Base-by-base conservation (phyloP, 441 rosid genomes). In the Adansonia rubrostipa region DNA sequence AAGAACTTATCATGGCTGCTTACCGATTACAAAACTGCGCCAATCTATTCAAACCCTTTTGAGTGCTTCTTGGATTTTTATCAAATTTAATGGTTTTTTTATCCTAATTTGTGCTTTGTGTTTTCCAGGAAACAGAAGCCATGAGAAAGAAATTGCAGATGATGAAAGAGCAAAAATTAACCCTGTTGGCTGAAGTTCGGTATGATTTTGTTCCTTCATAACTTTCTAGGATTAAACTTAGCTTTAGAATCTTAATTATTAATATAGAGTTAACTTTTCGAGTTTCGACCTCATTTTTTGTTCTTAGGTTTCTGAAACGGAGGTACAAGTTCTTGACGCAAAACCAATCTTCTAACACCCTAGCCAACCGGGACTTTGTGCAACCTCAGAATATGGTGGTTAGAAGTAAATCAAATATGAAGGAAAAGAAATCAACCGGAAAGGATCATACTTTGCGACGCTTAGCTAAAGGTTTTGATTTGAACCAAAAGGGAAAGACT, bases 141-240 rank as follows among this genome's bases (percentile, higher is more conserved):
- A 87, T 72, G 80, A 85, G 67, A 81, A 87, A 76, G 83, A 86
- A 83, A 69, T 63, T 92, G 85, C 88, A 86, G 84, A 86, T 83
- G 87, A 77, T 91, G 86, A 92, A 85, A 81, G 87, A 86, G 80
- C 87, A 78, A 50, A 84, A 84, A 79, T 44, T 76, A 82, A 87
- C 78, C 36, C 86, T 94, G 13, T 17, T 74, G 56, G 92, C 92
- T 48, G 97, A 96, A 94, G 93, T 96, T 75, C 82, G 89, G 99
- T 96, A 91, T 67, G 56, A 66, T 75, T 76, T 82, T 67, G 15
- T 65, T 14, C 75, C 45, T 76, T 45, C 24, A 1, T 62, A 15
- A 70, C 10, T 17, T 14, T 86, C 53, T 70, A 7, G 77, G 69
- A 76, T 56, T 40, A 33, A 58, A 64, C 77, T 10, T 75, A 62